Conservation (phyloP, 1,139 yeast genomes). For the Hansenula anomala region DNA sequence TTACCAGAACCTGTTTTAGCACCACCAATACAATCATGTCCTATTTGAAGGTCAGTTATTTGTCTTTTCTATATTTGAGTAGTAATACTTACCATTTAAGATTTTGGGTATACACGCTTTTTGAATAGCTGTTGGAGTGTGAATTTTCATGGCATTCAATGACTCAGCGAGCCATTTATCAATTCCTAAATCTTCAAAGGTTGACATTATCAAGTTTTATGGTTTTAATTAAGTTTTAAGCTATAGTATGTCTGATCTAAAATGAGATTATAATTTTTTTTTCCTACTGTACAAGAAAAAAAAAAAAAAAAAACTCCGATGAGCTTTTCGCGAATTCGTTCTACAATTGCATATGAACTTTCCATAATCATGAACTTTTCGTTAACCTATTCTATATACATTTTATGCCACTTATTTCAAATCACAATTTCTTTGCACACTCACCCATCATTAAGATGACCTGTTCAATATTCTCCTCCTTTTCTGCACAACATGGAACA, state of each 20-base stretch:
- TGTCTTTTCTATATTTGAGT: not conserved
- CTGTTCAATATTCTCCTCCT: conserved; percentile 64
- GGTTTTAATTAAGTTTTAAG: no score
- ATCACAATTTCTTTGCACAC: conserved; percentile 38
- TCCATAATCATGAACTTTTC: not conserved
- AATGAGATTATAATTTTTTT: not conserved
- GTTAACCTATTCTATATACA: not conserved
- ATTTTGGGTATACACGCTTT: conserved; percentile 85
- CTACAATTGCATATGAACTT: not conserved
- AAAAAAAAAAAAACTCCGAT: conserved; percentile 1
- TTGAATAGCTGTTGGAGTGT: conserved; percentile 83
- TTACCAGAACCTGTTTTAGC: conserved; percentile 99
- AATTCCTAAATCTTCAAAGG: conserved; percentile 65
- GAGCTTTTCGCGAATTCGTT: not conserved
- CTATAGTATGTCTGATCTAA: no score
- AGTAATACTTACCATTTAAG: conserved; percentile 38
- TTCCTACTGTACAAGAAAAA: not conserved
- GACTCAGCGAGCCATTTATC: conserved; percentile 87
- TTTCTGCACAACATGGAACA: conserved; percentile 80
- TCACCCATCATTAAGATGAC: conserved; percentile 71
- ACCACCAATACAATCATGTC: conserved; percentile 94
- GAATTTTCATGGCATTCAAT: conserved; percentile 73
- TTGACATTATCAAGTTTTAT: no score
- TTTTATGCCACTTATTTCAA: not conserved
- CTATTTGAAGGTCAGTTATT: conserved; percentile 8